phyloP scores from a whole-genome alignment of 495 filamentous ascomycete species.

The Usnea hakonensis region DNA sequence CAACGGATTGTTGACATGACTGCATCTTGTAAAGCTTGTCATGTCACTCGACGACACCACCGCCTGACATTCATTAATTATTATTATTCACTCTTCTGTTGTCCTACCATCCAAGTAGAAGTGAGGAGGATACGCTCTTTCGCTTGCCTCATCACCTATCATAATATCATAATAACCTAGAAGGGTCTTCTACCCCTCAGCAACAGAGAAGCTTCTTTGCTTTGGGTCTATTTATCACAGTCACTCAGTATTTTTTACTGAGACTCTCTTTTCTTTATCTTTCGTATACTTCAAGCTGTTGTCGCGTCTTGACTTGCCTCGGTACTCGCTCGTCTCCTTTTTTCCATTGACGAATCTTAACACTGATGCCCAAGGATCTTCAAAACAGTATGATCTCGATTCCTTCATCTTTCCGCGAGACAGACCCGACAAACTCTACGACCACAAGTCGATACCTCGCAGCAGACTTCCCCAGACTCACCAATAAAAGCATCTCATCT shows the following conservation, averaged over 20 bases:
- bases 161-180: not conserved
- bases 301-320: conserved; percentile 5
- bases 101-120: not conserved
- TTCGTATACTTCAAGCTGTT: not conserved
- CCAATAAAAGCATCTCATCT: conserved; percentile 22
- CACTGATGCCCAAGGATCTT: conserved; percentile 1
- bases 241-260: not conserved
- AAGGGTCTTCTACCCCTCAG: conserved; percentile 6
- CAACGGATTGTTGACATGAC: not conserved
- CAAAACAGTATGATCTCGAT: conserved; percentile 17
- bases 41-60: not conserved
- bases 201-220: not conserved
- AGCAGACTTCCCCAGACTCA: conserved; percentile 24
- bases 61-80: not conserved
- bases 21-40: conserved; percentile 15
- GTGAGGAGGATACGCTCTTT: not conserved
- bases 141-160: conserved; percentile 1
- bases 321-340: not conserved
- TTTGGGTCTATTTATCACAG: not conserved
- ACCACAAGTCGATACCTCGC: conserved; percentile 20
- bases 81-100: not conserved
- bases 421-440: conserved; percentile 17
- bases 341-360: conserved; percentile 9
- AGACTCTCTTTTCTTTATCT: not conserved
- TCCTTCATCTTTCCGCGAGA: conserved; percentile 19